Conservation (phyloP, 257 asterid genomes). For the Nemophila menziesii region DNA sequence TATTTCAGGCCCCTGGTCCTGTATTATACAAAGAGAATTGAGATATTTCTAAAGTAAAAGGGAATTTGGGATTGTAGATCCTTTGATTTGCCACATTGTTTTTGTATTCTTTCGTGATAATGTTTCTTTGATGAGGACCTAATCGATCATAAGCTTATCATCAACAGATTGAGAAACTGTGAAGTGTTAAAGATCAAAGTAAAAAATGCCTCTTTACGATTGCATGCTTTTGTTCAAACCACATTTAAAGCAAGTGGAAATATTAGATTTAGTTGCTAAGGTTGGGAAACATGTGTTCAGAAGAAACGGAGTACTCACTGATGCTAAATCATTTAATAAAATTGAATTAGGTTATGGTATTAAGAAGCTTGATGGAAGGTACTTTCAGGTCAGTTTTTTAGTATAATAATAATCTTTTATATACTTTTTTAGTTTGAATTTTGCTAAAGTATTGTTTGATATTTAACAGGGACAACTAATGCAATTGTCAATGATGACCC, state of each 20-base stretch:
- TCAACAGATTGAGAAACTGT: too few species aligned
- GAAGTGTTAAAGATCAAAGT: slow-evolving; percentile 7
- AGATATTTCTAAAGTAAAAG: too few species aligned
- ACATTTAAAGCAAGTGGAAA: slow-evolving; percentile 24
- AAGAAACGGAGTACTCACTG: slow-evolving; percentile 69
- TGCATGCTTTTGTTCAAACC: slow-evolving; percentile 85
- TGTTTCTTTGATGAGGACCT: too few species aligned
- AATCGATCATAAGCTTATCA: too few species aligned
- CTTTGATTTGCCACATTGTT: too few species aligned
- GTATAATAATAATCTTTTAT: too few species aligned
- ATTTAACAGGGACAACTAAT: slow-evolving; percentile 40
- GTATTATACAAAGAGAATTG: too few species aligned
- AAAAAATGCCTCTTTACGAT: slow-evolving; percentile 81
- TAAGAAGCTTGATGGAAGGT: slow-evolving; percentile 74
- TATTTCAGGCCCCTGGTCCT: too few species aligned
- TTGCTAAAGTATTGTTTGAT: background rate
- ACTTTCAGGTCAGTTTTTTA: slow-evolving; percentile 45
- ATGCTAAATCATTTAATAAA: slow-evolving; percentile 41
- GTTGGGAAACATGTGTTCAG: slow-evolving; percentile 57
- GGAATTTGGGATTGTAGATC: too few species aligned
- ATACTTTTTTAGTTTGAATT: too few species aligned
- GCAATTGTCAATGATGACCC: slow-evolving; percentile 87
- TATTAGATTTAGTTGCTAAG: slow-evolving; percentile 37
- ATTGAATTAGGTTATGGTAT: slow-evolving; percentile 79
- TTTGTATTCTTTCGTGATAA: too few species aligned